phyloP scores from a whole-genome alignment of 1,139 yeast species.

The Sugiyamaella sp. region DNA sequence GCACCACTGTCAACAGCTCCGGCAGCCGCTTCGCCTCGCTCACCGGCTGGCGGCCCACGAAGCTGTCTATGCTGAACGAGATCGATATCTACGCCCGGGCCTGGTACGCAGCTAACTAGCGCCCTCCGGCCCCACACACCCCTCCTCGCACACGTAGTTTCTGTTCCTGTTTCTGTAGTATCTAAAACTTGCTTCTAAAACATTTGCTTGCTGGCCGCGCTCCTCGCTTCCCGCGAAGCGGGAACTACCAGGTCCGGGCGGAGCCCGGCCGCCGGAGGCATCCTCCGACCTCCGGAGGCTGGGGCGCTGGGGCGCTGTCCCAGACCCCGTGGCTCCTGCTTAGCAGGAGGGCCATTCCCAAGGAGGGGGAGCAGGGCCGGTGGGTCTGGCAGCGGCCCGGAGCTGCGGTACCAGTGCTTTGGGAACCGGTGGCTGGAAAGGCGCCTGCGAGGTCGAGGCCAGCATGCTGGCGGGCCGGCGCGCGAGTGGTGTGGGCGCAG shows the following conservation, averaged over 20 bases:
- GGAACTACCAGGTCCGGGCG: slow-evolving; percentile 1
- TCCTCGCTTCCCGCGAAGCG: no score
- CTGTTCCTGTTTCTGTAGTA: no score
- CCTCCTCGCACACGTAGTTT: not conserved
- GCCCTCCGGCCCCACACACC: not conserved
- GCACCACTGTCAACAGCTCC: slow-evolving; percentile 17
- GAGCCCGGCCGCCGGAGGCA: slow-evolving; percentile 5
- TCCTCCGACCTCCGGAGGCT: not conserved
- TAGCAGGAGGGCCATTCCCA: no score
- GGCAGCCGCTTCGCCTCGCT: slow-evolving; percentile 15
- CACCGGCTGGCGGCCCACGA: slow-evolving; percentile 21
- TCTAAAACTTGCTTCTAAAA: no score
- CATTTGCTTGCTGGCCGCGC: no score
- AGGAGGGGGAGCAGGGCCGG: not conserved
- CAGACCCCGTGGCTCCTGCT: not conserved
- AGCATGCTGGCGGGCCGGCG: no score
- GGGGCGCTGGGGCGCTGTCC: not conserved
- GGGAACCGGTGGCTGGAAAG: no score
- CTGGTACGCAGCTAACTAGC: slow-evolving; percentile 19
- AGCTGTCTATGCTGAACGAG: slow-evolving; percentile 20
- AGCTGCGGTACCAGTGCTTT: no score
- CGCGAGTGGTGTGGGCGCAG: no score
- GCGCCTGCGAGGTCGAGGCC: no score
- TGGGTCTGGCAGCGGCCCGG: not conserved
- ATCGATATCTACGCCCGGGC: slow-evolving; percentile 22